Evolutionary conservation across 331 rosid genomes (phyloP).

Genomic region (Acacia pycnantha): DNA sequence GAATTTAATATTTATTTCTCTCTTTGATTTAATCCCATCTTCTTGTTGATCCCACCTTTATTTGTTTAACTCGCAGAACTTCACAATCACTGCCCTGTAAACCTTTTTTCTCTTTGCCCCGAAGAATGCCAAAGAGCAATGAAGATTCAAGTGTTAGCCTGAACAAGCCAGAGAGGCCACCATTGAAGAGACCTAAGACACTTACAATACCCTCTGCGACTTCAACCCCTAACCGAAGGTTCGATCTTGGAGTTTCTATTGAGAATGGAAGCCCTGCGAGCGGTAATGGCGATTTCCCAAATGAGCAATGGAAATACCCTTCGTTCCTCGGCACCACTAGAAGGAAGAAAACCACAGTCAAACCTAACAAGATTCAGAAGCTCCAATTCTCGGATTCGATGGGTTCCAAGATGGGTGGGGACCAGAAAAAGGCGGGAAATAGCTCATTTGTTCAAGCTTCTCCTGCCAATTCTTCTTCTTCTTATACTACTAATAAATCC

Average conservation of each 20-base stretch:
- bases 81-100: not conserved
- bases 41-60: constrained; percentile 7
- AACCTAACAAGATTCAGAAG: constrained; percentile 19
- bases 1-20: not conserved
- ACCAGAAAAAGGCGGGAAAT: not conserved
- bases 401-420: not conserved
- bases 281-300: constrained; percentile 37
- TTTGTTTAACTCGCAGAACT: not conserved
- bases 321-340: constrained; percentile 68
- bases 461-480: not conserved
- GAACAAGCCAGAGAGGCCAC: constrained; percentile 47
- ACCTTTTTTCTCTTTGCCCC: not conserved
- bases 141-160: constrained; percentile 30
- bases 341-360: constrained; percentile 36
- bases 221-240: constrained; percentile 6
- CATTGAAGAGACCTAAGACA: constrained; percentile 61
- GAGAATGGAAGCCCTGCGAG: constrained; percentile 24
- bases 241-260: constrained; percentile 43
- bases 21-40: not conserved
- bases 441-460: constrained; percentile 11
- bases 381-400: constrained; percentile 27
- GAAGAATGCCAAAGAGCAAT: constrained; percentile 36
- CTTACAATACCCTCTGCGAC: constrained; percentile 27
- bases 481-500: not conserved
- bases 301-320: constrained; percentile 75